Percentiles rank a stretch among this genome's conserved stretches.
Evolutionary conservation across 2,329 filamentous ascomycete species (phyloP).

Genomic region (Bipolaris zeicola): DNA sequence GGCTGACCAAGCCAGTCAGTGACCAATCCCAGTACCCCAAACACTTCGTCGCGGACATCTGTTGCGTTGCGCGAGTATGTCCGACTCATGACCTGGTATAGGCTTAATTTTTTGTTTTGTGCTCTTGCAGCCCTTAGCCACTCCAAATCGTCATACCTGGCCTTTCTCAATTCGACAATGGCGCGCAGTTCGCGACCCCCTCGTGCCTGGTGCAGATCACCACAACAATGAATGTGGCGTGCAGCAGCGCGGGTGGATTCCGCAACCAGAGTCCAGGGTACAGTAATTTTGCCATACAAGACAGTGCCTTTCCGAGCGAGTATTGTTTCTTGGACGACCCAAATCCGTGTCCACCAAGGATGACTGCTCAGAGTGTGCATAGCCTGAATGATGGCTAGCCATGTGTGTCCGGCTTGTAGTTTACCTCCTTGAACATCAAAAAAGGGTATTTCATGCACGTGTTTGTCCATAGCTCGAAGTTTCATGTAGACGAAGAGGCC

Average conservation of each 20-base stretch:
- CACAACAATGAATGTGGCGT: not conserved
- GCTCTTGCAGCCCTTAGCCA: not conserved
- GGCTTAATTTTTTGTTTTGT: not conserved
- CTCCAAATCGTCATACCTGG: not conserved
- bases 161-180: not conserved
- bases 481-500: conserved; percentile 5
- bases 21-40: conserved; percentile 16
- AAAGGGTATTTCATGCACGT: conserved; percentile 3
- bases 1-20: conserved; percentile 13
- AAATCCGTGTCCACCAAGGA: conserved; percentile 19
- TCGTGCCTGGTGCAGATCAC: not conserved
- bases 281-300: conserved; percentile 9
- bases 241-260: not conserved
- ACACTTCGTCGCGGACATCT: conserved; percentile 19
- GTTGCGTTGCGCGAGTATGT: conserved; percentile 7
- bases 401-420: not conserved
- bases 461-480: not conserved
- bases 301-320: conserved; percentile 17
- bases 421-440: not conserved
- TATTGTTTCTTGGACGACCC: conserved; percentile 23
- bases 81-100: not conserved
- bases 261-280: conserved; percentile 17
- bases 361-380: not conserved
- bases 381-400: conserved; percentile 1
- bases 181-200: not conserved